Conservation (phyloP, 805 yeast species). For the Saccharomycopsis fermentans region DNA sequence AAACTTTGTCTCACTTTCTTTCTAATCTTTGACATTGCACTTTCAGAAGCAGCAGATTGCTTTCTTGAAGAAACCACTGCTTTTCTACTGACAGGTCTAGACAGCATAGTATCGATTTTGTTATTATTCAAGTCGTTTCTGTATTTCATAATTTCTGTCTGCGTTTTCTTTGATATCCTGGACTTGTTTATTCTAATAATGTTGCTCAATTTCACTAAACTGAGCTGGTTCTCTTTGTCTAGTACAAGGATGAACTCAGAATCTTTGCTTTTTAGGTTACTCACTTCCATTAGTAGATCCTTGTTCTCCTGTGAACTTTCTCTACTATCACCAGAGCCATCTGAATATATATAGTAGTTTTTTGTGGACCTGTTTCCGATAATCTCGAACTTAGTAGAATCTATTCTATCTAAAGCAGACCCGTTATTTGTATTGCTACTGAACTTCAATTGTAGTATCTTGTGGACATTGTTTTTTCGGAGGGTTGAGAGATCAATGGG, state of each 20-base stretch:
- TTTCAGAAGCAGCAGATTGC: not conserved
- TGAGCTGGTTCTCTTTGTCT: constrained; percentile 2
- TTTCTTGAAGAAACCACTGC: not conserved
- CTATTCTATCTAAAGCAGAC: not conserved
- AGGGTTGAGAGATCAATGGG: constrained; percentile 7
- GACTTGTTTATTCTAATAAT: constrained; percentile 16
- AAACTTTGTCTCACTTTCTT: not conserved
- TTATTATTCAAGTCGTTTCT: not conserved
- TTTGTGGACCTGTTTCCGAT: not conserved
- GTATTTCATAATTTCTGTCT: constrained; percentile 7
- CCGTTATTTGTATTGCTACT: not conserved
- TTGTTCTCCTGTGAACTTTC: not conserved
- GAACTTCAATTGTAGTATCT: constrained; percentile 1
- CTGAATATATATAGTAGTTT: not conserved
- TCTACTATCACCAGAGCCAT: not conserved
- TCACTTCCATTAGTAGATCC: constrained; percentile 4
- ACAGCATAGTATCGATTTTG: not conserved
- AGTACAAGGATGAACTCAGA: constrained; percentile 9
- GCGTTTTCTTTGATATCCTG: constrained; percentile 7
- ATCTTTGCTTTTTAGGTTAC: constrained; percentile 7
- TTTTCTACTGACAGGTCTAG: not conserved
- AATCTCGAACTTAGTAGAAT: constrained; percentile 1
- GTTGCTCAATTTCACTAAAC: constrained; percentile 5
- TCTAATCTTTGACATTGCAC: not conserved
- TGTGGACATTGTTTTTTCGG: not conserved